Evolutionary conservation across 257 asterid species (phyloP).

Genomic region (Coffea canephora): DNA sequence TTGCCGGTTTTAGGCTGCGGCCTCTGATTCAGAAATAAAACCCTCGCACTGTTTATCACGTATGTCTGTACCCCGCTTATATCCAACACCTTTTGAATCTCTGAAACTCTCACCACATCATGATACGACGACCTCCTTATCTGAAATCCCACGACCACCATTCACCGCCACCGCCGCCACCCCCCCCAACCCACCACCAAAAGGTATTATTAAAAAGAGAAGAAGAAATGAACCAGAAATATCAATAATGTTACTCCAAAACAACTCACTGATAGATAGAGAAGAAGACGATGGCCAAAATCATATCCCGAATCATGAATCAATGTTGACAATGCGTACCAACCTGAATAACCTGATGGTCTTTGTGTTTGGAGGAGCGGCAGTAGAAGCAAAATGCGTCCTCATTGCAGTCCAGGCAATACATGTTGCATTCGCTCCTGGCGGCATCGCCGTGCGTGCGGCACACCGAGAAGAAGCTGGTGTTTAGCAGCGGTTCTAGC

Average conservation of each 20-base stretch:
- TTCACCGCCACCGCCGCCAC: too few relatives aligned
- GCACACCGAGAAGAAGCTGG: slow-evolving; percentile 67
- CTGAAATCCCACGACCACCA: slow-evolving; percentile 25
- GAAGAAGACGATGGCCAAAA: neutral
- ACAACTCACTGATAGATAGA: neutral
- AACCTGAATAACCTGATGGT: slow-evolving; percentile 95
- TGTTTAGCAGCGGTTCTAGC: slow-evolving; percentile 65
- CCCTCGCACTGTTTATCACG: slow-evolving; percentile 96
- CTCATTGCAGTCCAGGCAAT: slow-evolving; percentile 73
- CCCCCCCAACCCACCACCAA: too few relatives aligned
- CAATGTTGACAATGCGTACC: neutral
- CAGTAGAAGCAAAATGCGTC: slow-evolving; percentile 78
- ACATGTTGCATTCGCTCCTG: slow-evolving; percentile 86
- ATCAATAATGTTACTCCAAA: neutral
- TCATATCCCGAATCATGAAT: too few relatives aligned
- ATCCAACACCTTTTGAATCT: slow-evolving; percentile 85
- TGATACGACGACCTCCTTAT: slow-evolving; percentile 96
- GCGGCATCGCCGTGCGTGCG: slow-evolving; percentile 79
- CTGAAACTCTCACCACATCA: slow-evolving; percentile 94
- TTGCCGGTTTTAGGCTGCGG: slow-evolving; percentile 89
- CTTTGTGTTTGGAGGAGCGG: slow-evolving; percentile 78
- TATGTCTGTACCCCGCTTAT: slow-evolving; percentile 87
- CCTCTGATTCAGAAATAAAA: slow-evolving; percentile 82
- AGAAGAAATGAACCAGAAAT: neutral
- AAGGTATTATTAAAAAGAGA: too few relatives aligned